Evolutionary conservation across 1,139 yeast species (phyloP).

Genomic region (Suzukiozyma palmioleophila): DNA sequence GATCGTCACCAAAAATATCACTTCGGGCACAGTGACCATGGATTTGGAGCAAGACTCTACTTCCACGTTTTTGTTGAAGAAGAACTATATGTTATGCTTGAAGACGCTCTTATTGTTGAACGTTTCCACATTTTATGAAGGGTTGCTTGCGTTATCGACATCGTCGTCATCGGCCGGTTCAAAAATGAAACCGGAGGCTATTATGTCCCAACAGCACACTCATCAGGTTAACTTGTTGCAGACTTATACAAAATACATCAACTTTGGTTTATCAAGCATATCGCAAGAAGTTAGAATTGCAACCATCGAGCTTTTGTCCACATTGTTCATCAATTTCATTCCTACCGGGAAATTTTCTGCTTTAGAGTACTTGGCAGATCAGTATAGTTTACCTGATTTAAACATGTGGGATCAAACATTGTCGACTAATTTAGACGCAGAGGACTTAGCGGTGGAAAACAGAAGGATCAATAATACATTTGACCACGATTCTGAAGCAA

Average conservation of each 20-base stretch:
- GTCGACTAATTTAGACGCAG: slow-evolving; percentile 12
- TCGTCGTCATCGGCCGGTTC: slow-evolving; percentile 36
- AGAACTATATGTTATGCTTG: slow-evolving; percentile 29
- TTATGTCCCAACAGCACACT: slow-evolving; percentile 39
- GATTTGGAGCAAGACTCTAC: slow-evolving; percentile 16
- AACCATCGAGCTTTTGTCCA: slow-evolving; percentile 33
- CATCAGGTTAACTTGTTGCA: slow-evolving; percentile 29
- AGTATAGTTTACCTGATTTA: slow-evolving; percentile 26
- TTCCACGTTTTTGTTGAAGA: slow-evolving; percentile 23
- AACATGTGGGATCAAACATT: slow-evolving; percentile 21
- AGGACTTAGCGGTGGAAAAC: slow-evolving; percentile 14
- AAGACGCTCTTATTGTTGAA: slow-evolving; percentile 32
- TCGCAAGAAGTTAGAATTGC: slow-evolving; percentile 37
- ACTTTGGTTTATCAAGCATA: slow-evolving; percentile 28
- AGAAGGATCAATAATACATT: slow-evolving; percentile 21
- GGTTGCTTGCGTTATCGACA: slow-evolving; percentile 31
- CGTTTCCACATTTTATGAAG: slow-evolving; percentile 36
- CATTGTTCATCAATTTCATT: slow-evolving; percentile 33
- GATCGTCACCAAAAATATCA: slow-evolving; percentile 26
- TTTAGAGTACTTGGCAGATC: slow-evolving; percentile 27
- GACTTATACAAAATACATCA: slow-evolving; percentile 28
- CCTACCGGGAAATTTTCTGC: slow-evolving; percentile 38
- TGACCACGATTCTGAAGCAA: slow-evolving; percentile 25
- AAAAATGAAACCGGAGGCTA: slow-evolving; percentile 40
- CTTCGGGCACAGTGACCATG: slow-evolving; percentile 14